Base-by-base conservation (phyloP, 129 eudicot species). In the Calendula officinalis region DNA sequence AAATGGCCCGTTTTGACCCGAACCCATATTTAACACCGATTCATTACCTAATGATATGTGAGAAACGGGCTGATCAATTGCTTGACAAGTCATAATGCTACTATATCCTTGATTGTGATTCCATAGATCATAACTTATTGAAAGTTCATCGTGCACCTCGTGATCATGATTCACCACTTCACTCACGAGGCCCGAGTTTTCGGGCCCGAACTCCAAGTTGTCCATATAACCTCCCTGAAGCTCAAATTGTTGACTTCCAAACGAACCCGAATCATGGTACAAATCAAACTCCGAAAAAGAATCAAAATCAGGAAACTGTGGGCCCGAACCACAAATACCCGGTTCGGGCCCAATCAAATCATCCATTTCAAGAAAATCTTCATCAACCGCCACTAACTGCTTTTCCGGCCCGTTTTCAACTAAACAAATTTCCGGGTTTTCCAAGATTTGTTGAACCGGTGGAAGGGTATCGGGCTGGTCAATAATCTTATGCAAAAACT, bases 341-440 rank as follows among this genome's bases (percentile, higher is more conserved):
- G 81, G 84, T 4, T 70, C 82, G 16, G 96, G 78, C 16, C 81
- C 88, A 51, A 80, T 35, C 66, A 90, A 81, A 77, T 91, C 97
- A 59, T 87, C 79, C 86, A 91, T 64, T 74, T 91, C 97, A 33
- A 91, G 83, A 64, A 75, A 90, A 80, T 87, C 95, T 62, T 83
- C 84, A 43, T 81, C 60, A 32, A 81, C 61, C 42, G 69, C 58
- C 38, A 9, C 66, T 3, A 41, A 22, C 66, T 3, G 40, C 49
- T 57, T 59, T 49, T 67, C 12, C 1, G 71, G 45, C 30, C 67
- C 67, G 37, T 69, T 70, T 56, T 43, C 65, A 2, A 56, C 57
- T 67, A 77, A 56, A 14, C 68, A 42, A 34, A 66, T 72, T 4
- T 42, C 62, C 16, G 66, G 59, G 47, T 77, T 66, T 42, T 80